A percentile compares a stretch with the other conserved stretches of the same genome.
Conservation (phyloP, 257 asterid genomes). For the Primulina tabacum region DNA sequence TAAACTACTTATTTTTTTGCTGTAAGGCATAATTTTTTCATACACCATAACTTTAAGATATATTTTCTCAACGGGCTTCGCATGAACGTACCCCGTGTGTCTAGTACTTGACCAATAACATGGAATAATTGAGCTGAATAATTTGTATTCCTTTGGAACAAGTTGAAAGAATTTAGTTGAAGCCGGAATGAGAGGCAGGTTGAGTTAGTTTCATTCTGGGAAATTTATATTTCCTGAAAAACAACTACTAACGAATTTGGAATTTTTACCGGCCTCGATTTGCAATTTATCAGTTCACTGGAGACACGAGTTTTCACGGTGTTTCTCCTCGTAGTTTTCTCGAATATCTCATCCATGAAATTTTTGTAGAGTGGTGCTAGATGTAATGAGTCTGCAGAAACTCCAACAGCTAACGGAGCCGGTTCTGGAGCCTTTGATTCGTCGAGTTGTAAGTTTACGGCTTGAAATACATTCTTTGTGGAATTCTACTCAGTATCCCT, state of each 20-base stretch:
- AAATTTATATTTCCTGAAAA: too few relatives aligned
- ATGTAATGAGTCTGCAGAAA: conserved; percentile 58
- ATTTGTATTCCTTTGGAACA: background rate
- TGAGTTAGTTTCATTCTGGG: background rate
- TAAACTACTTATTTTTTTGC: too few relatives aligned
- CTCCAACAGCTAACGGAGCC: conserved; percentile 72
- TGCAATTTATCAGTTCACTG: background rate
- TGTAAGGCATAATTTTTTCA: too few relatives aligned
- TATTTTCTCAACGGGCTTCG: too few relatives aligned
- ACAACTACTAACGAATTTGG: background rate
- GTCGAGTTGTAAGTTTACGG: conserved; percentile 71
- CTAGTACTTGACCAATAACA: background rate
- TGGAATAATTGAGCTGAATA: background rate
- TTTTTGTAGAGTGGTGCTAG: conserved; percentile 60
- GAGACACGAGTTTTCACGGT: conserved; percentile 1
- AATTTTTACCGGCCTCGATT: background rate
- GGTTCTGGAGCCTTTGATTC: conserved; percentile 83
- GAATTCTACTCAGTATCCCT: too few relatives aligned
- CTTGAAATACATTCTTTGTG: background rate
- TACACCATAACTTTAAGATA: too few relatives aligned
- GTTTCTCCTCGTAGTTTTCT: background rate
- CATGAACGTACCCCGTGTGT: too few relatives aligned
- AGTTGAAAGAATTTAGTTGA: background rate
- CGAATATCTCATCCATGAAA: conserved; percentile 15
- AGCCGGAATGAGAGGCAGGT: background rate